A percentile compares a stretch with the other conserved stretches of the same genome.
phyloP scores from a whole-genome alignment of 2,329 filamentous ascomycete species.

The Fusarium verticillioides region DNA sequence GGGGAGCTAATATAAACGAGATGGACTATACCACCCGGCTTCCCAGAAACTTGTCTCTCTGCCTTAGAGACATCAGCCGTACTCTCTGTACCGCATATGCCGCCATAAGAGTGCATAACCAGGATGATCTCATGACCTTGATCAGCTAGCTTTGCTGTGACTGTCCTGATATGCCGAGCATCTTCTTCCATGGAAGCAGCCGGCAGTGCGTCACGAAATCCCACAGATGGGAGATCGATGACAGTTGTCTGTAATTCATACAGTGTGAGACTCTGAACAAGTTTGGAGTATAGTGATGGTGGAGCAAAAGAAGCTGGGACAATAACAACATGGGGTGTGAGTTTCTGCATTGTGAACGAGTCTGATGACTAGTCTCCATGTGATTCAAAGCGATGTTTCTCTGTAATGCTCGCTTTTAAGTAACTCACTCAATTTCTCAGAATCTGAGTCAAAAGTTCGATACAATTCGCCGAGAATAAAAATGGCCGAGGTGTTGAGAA shows the following conservation, averaged over 20 bases:
- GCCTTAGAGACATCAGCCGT: rapidly evolving
- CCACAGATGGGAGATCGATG: not conserved
- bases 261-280: not conserved
- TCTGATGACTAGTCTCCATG: rapidly evolving
- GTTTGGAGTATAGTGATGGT: not conserved
- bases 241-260: not conserved
- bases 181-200: not conserved
- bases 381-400: too few species aligned
- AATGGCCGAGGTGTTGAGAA: not conserved
- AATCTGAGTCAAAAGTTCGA: too few species aligned
- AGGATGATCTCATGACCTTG: not conserved
- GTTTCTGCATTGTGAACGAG: not conserved
- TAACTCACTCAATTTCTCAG: too few species aligned
- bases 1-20: not conserved
- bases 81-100: not conserved
- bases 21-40: rapidly evolving
- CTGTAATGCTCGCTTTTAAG: too few species aligned
- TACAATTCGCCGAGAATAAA: not conserved
- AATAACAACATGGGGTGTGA: not conserved
- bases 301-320: not conserved
- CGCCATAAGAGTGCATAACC: not conserved
- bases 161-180: not conserved
- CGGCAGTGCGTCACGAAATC: not conserved
- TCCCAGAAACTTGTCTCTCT: rapidly evolving
- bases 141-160: not conserved